A percentile compares a stretch with the other conserved stretches of the same genome.
Conservation (phyloP, 1,284 basidiomycete species). For the Cryptococcus deneoformans region DNA sequence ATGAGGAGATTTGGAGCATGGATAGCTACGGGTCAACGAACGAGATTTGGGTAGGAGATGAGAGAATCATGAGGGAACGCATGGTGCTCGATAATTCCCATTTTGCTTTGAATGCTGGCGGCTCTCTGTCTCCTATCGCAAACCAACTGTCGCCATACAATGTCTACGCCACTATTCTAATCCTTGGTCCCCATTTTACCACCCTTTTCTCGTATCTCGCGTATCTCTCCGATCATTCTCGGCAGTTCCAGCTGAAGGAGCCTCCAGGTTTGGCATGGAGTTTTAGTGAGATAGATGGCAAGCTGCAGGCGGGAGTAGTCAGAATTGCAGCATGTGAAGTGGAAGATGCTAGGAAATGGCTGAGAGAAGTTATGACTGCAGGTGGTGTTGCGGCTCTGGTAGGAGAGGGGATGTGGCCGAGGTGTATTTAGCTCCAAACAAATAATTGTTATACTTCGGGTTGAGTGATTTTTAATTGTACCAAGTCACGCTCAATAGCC, state of each 20-base stretch:
- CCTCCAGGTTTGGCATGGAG: slow-evolving; percentile 42
- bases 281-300: slow-evolving; percentile 31
- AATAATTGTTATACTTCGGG: no score
- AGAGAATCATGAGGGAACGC: slow-evolving; percentile 68
- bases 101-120: not conserved
- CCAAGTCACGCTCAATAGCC: no score
- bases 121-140: slow-evolving; percentile 13
- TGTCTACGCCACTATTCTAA: slow-evolving; percentile 45
- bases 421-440: slow-evolving; percentile 22
- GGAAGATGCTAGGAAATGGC: slow-evolving; percentile 43
- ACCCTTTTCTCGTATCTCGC: slow-evolving; percentile 27
- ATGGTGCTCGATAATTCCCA: slow-evolving; percentile 72
- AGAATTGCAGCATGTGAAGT: slow-evolving; percentile 43
- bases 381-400: slow-evolving; percentile 40
- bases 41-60: slow-evolving; percentile 68
- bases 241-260: slow-evolving; percentile 37
- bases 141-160: slow-evolving; percentile 43
- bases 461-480: no score
- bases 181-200: slow-evolving; percentile 39
- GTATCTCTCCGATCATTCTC: slow-evolving; percentile 15
- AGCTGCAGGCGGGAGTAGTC: slow-evolving; percentile 34
- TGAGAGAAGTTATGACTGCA: slow-evolving; percentile 29
- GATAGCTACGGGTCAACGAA: slow-evolving; percentile 79
- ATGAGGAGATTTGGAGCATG: slow-evolving; percentile 87
- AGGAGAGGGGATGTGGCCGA: slow-evolving; percentile 47